Evolutionary conservation across 179 eudicot species (phyloP), one percentile per base, ranked within the genome.

Genomic region (Heliamphora ciliata): DNA sequence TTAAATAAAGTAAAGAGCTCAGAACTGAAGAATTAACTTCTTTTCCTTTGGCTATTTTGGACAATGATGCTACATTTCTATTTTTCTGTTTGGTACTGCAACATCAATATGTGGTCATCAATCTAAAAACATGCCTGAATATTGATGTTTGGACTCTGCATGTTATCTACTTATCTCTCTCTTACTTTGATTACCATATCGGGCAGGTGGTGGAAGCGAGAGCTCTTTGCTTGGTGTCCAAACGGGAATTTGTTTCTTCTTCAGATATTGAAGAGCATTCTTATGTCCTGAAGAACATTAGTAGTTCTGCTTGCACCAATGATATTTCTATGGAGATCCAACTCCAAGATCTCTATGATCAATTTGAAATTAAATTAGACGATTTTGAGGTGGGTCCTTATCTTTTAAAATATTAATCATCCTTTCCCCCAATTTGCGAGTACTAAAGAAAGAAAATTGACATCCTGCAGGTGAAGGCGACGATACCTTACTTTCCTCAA

Each of bases 361-460:
- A 84, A 69, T 94, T 86, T 84, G 93, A 90, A 85, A 79, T 90
- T 64, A 86, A 88, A 81, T 72, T 92, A 74, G 84, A 69, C 85
- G 91, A 92, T 87, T 82, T 90, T 82, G 89, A 89, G 96, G 98
- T 96, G 50, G 85, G 74, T 76, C 81, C 77, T 73, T 78, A 54
- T 60, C 66, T 55, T 83, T 66, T 70, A 51, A 46, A 69, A 31
- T 31, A 31, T 46, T 55, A 48, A 61, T n/a, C 58, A 1, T 73
- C 6, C 4, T 18, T 63, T 58, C 15, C 17, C 21, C 54, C 40
- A 1, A 8, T 74, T 65, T 17, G 56, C 17, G 18, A 55, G 44
- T 59, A 67, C 59, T 72, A 18, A 73, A 56, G 44, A 4, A 4
- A 14, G 65, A 52, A 52, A 79, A 51, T 66, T 76, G 79, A 68